Base-by-base conservation (phyloP, 2,329 filamentous ascomycete genomes). In the Leptographium procerum region DNA sequence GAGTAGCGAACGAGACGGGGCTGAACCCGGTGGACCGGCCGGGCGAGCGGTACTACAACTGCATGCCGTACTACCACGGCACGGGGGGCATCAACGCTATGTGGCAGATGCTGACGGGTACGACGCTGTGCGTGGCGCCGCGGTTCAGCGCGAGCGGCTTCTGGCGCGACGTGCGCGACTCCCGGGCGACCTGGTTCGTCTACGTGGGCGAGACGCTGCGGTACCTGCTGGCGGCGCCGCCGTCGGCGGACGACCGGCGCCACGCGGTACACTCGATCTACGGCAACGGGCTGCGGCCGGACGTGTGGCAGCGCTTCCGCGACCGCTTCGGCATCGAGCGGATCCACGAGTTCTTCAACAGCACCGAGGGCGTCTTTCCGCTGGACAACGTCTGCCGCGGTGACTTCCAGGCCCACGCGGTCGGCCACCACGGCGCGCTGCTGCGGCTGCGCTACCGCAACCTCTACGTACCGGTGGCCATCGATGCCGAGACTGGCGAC, bases 201-300 rank as follows among this genome's bases (percentile, higher is more conserved):
- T 91, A 91, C 66, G 88, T 91, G 2, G 88, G 88, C 65, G 88
- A 91, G 68, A 89, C 86, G 0, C 81, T 87, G 8, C 80, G 88
- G 0, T 91, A 91, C 64, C 76, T 91, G 1, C 77, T 91, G 14
- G 83, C 86, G 0, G 80, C 81, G 1, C 86, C 87, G 2, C 80
- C 81, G 0, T 81, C 78, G n/a, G 75, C 81, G 0, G 75, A 82
- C 8, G 84, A 87, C 68, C 77, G 72, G 61, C 71, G 78, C 16
- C 84, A 88, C 70, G 73, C 72, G 4, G 75, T 87, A 13, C 76
- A 77, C 60, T 71, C 74, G 55, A 84, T 86, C 72, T 84, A 78
- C 65, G 85, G 85, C 59, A 88, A 88, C 65, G 85, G 85, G 1
- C 74, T 87, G 64, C 77, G 85, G 1, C 84, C 85, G 0, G 86